Evolutionary conservation across 768 basidiomycete genomes (phyloP), one percentile per base, ranked within the genome.

Genomic region (Rhizopogon sp.): DNA sequence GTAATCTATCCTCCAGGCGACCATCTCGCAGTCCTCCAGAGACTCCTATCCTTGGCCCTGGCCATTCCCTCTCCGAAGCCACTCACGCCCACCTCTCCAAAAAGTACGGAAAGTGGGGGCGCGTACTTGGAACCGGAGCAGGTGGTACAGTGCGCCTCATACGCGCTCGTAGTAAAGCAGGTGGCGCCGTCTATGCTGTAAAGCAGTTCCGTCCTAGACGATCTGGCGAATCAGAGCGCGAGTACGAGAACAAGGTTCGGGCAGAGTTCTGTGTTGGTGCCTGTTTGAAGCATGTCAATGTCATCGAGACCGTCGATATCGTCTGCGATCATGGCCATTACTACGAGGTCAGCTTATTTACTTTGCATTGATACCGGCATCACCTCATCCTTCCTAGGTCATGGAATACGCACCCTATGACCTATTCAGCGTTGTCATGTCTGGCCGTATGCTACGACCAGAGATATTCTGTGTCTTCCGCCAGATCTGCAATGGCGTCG

Each of bases 361-460:
- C 35, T 50, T 50, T 43, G 58, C 53, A 47, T 39, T 58, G 28
- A 39, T 43, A 7, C n/a, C 3, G 7, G 39, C 14, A 35, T 14
- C 20, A 50, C 46, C 60, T 63, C 39, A 60, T 11, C 49, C 42
- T 7, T 29, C 42, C 3, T 67, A 98, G 95, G 89, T 98, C 75
- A 99, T 99, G 97, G 96, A 98, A 72, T 98, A 97, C 65, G 97
- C 97, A 3, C 97, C 97, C 16, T 97, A 86, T 66, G 97, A 99
- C 74, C 85, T 99, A 54, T 99, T 99, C 76, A 92, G 90, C 56
- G 95, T 98, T 66, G 97, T 99, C 79, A 99, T 99, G 97, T 94
- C 95, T 14, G 91, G 93, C 60, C 97, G 93, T 75, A 99, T 99
- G 97, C 83, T 87, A 57, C 88, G 97, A 22, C 94, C 95, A 50